These are phyloP conservation scores for Ceratocystiopsis brevicomis DNA, from an alignment of 2,329 filamentous ascomycete species.

Conservation along the genomic window DNA sequence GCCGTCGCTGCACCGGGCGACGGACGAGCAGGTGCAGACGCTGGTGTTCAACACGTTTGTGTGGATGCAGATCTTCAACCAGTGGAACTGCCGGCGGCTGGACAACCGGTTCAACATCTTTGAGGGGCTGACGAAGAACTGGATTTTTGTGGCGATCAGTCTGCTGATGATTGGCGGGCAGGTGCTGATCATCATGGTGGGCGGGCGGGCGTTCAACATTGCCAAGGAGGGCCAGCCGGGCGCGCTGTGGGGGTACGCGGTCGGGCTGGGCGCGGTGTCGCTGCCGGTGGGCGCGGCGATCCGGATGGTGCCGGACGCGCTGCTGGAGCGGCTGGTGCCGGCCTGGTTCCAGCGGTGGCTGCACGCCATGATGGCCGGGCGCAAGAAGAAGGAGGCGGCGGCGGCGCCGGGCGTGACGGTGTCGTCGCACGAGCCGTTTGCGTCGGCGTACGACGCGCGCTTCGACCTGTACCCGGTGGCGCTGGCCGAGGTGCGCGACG, in stretches of 20 bases:
- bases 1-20: slow-evolving; percentile 18
- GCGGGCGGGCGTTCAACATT: slow-evolving; percentile 64
- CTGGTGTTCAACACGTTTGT: slow-evolving; percentile 96
- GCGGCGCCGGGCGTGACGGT: slow-evolving; percentile 37
- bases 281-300: slow-evolving; percentile 68
- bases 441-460: slow-evolving; percentile 29
- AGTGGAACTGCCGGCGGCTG: slow-evolving; percentile 87
- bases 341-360: slow-evolving; percentile 27
- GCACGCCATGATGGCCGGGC: slow-evolving; percentile 15
- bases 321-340: slow-evolving; percentile 34
- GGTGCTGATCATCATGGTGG: slow-evolving; percentile 75
- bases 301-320: slow-evolving; percentile 61
- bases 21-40: slow-evolving; percentile 41
- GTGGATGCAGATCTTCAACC: slow-evolving; percentile 99
- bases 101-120: slow-evolving; percentile 95
- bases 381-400: background rate
- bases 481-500: slow-evolving; percentile 57
- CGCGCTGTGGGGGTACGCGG: slow-evolving; percentile 73
- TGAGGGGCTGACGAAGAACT: slow-evolving; percentile 68
- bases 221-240: slow-evolving; percentile 39
- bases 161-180: slow-evolving; percentile 76
- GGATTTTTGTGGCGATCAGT: slow-evolving; percentile 78
- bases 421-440: slow-evolving; percentile 14
- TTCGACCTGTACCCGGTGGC: slow-evolving; percentile 52
- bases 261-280: slow-evolving; percentile 68